Evolutionary conservation across 306 rosid genomes (phyloP), one percentile per base, ranked within the genome.

Genomic region (Biancaea sappan): DNA sequence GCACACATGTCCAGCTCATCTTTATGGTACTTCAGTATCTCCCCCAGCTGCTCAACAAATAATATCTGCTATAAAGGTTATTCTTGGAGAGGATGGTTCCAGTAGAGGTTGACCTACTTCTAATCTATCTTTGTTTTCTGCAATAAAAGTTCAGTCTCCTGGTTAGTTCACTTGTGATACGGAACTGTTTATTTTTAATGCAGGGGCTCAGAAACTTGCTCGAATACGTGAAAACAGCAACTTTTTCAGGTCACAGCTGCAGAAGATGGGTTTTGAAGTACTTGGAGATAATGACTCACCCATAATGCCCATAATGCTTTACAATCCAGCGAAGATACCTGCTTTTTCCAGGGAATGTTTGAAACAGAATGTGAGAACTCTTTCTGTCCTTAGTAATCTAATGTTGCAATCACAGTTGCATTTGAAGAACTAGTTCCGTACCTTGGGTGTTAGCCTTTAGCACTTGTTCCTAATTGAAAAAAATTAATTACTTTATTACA

Each of bases 51-150:
- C 87, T 41, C 82, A 86, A 66, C 89, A 84, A 69, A 88, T 88
- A 44, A 74, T 89, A 51, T 89, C 89, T 26, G 62, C 89, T 50
- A 78, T 84, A 28, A 84, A 66, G 78, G 92, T 86, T 73, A 44
- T 88, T 74, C 88, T 86, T 21, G 92, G 90, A 50, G 88, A 88
- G 87, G 93, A 88, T 82, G 93, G 90, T 48, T 79, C 86, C 41
- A 86, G 76, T 46, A 84, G 93, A 84, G 94, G 94, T 83, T 35
- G 44, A 48, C 19, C 29, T 53, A 41, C 56, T 26, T 43, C 47
- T 24, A 2, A 18, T 25, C 4, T 65, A 31, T 32, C 22, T 69
- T 14, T 38, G 11, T 1, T 12, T 61, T 44, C 50, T 29, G 12
- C 15, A 43, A 61, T 61, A n/a, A 21, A 35, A 61, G 35, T 64